These are phyloP conservation scores for Candida nitratophila DNA, from an alignment of 805 yeast genomes.

Conservation along the genomic window DNA sequence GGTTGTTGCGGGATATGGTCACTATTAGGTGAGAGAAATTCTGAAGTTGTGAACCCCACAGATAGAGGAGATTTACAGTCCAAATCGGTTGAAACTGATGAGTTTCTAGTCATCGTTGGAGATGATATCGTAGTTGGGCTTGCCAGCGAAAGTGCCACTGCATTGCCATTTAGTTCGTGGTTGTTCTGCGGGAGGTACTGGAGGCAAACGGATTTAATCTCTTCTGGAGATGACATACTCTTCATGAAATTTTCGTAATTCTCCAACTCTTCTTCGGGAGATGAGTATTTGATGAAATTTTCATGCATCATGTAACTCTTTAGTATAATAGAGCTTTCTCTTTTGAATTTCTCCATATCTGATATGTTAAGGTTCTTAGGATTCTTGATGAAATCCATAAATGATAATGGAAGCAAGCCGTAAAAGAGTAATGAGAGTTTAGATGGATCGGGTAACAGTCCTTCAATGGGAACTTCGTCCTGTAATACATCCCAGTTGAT, in stretches of 20 bases:
- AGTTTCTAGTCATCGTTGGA: not conserved
- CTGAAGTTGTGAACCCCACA: not conserved
- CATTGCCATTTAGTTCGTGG: not conserved
- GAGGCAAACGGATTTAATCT: not conserved
- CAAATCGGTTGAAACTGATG: not conserved
- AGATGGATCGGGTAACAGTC: not conserved
- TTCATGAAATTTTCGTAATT: not conserved
- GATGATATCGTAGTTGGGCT: not conserved
- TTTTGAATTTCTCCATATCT: not conserved
- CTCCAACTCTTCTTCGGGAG: not conserved
- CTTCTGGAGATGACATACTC: not conserved
- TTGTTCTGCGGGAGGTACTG: not conserved
- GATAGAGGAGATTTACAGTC: not conserved
- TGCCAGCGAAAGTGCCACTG: not conserved
- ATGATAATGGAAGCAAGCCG: not conserved
- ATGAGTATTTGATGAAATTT: not conserved
- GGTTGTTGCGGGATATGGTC: not conserved
- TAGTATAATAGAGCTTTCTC: not conserved
- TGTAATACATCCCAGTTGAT: constrained; percentile 1
- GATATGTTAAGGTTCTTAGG: not conserved
- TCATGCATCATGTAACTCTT: not conserved
- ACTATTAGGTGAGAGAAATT: too few relatives aligned
- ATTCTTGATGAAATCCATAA: constrained; percentile 13
- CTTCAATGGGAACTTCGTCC: not conserved
- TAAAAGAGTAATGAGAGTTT: constrained; percentile 1